These are phyloP conservation scores for Cruciata laevipes DNA, from an alignment of 257 asterid genomes.

Conservation along the genomic window DNA sequence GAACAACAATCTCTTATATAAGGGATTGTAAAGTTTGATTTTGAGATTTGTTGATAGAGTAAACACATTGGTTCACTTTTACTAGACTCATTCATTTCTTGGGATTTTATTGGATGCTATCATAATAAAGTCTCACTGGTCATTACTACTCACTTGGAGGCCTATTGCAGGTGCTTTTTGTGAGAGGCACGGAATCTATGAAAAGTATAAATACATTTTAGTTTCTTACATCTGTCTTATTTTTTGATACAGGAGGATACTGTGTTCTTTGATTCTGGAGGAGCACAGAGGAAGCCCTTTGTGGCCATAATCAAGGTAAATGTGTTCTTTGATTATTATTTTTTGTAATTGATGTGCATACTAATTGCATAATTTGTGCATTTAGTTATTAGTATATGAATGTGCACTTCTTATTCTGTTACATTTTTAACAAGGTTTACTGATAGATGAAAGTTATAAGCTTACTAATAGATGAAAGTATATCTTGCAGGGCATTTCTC, in stretches of 20 bases:
- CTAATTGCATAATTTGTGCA: too few species aligned
- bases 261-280: constrained; percentile 69
- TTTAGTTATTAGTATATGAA: too few species aligned
- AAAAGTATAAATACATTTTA: background rate
- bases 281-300: constrained; percentile 51
- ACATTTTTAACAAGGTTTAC: too few species aligned
- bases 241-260: constrained; percentile 61
- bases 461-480: too few species aligned
- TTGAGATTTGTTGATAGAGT: background rate
- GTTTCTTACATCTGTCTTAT: constrained; percentile 8
- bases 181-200: background rate
- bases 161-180: background rate
- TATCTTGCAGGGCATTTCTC: constrained; percentile 47
- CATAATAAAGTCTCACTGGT: too few species aligned
- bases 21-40: too few species aligned
- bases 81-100: background rate
- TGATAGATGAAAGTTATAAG: too few species aligned
- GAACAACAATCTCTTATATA: too few species aligned
- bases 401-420: too few species aligned
- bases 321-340: constrained; percentile 18
- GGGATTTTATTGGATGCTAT: background rate
- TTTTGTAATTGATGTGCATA: too few species aligned
- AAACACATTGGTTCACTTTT: too few species aligned
- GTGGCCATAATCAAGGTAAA: constrained; percentile 89
- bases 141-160: background rate